Evolutionary conservation across 2,329 filamentous ascomycete genomes (phyloP).

Genomic region (Phaeosphaeriaceae sp.): DNA sequence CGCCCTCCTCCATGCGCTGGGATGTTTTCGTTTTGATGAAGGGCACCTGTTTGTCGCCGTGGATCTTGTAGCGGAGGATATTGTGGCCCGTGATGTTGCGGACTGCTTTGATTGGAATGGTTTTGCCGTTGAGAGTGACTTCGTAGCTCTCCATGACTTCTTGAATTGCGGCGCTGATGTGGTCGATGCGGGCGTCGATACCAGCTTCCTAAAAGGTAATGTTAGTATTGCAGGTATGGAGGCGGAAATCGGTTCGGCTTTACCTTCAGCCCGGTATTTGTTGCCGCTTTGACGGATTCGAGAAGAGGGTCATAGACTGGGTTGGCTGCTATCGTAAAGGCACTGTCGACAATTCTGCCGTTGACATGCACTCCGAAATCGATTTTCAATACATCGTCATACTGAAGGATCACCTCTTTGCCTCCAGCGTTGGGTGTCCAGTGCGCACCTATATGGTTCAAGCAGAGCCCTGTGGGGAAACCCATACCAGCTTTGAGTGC

Average conservation of each 20-base stretch:
- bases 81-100: constrained; percentile 90
- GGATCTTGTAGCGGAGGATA: constrained; percentile 87
- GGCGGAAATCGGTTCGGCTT: background rate
- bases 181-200: constrained; percentile 85
- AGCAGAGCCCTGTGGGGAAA: constrained; percentile 80
- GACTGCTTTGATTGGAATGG: constrained; percentile 80
- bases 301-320: constrained; percentile 71
- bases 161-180: constrained; percentile 84
- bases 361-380: constrained; percentile 76
- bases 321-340: constrained; percentile 72
- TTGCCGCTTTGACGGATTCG: constrained; percentile 69
- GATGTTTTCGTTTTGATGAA: constrained; percentile 85
- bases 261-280: constrained; percentile 76
- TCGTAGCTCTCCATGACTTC: constrained; percentile 94
- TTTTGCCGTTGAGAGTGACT: constrained; percentile 77
- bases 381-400: constrained; percentile 76
- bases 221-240: background rate
- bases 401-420: constrained; percentile 74
- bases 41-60: constrained; percentile 89
- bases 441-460: constrained; percentile 84
- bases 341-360: constrained; percentile 73
- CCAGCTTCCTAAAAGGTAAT: constrained; percentile 70
- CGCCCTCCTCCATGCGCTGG: constrained; percentile 97
- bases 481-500: constrained; percentile 79
- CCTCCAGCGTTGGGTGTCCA: constrained; percentile 86